Evolutionary conservation across 2,329 filamentous ascomycete genomes (phyloP).

Genomic region (Nannizzia gypsea): DNA sequence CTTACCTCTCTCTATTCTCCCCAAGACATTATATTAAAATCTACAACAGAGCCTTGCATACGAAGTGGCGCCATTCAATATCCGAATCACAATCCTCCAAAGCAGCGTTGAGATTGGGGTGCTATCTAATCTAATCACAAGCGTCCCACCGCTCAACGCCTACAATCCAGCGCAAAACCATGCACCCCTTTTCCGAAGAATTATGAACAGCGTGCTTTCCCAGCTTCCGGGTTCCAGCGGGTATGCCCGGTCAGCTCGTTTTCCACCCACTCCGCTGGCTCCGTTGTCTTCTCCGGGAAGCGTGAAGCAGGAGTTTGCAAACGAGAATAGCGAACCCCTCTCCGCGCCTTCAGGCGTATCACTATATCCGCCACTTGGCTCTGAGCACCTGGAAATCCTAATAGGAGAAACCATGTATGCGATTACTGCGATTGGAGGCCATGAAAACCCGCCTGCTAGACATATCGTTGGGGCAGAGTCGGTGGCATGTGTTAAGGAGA

Average conservation of each 20-base stretch:
- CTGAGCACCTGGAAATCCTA: conserved; percentile 56
- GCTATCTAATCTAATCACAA: conserved; percentile 74
- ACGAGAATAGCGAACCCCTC: conserved; percentile 19
- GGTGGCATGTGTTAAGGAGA: conserved; percentile 80
- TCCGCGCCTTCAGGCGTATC: conserved; percentile 42
- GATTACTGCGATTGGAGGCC: conserved; percentile 79
- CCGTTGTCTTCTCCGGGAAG: neutral
- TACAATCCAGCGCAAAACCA: conserved; percentile 59
- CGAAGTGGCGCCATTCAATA: conserved; percentile 91
- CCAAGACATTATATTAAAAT: neutral
- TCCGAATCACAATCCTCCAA: conserved; percentile 92
- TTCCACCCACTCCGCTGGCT: conserved; percentile 2
- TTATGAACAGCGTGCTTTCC: conserved; percentile 69
- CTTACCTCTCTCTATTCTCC: neutral
- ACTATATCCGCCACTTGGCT: conserved; percentile 62
- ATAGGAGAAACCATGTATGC: conserved; percentile 86
- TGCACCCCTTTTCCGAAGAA: conserved; percentile 71
- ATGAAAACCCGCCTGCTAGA: conserved; percentile 86
- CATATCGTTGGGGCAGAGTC: conserved; percentile 92
- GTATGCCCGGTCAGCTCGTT: conserved; percentile 18
- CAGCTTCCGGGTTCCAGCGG: conserved; percentile 53
- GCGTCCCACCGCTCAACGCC: conserved; percentile 63
- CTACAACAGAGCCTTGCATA: conserved; percentile 60
- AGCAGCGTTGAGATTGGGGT: conserved; percentile 86
- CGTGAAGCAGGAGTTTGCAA: conserved; percentile 11